Evolutionary conservation across 805 yeast genomes (phyloP).

Genomic region (Candida schatavii): DNA sequence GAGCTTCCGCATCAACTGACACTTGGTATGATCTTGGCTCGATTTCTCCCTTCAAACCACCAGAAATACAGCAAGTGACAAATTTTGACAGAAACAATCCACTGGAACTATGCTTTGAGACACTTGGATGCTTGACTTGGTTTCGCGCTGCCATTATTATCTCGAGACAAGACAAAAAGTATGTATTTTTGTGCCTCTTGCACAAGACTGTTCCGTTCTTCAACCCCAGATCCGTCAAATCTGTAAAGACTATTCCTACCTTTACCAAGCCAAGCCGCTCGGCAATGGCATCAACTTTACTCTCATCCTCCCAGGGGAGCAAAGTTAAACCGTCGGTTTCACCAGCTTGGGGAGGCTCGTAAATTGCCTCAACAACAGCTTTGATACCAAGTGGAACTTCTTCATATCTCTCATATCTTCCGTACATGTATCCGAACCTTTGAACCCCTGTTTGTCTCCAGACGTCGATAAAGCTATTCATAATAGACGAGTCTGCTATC

Average conservation of each 20-base stretch:
- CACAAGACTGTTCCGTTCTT: slow-evolving; percentile 89
- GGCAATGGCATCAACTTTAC: slow-evolving; percentile 53
- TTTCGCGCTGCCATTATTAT: slow-evolving; percentile 76
- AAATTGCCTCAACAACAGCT: slow-evolving; percentile 90
- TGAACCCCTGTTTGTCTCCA: slow-evolving; percentile 92
- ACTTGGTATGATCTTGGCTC: slow-evolving; percentile 92
- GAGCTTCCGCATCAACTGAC: slow-evolving; percentile 79
- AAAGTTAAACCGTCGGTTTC: slow-evolving; percentile 81
- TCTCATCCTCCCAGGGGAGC: slow-evolving; percentile 54
- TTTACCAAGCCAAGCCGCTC: slow-evolving; percentile 57
- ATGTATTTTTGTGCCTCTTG: slow-evolving; percentile 89
- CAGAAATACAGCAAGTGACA: slow-evolving; percentile 89
- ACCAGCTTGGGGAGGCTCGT: slow-evolving; percentile 87
- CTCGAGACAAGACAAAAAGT: slow-evolving; percentile 86
- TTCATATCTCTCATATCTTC: slow-evolving; percentile 73
- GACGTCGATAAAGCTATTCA: slow-evolving; percentile 80
- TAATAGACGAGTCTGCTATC: slow-evolving; percentile 67
- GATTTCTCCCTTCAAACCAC: slow-evolving; percentile 84
- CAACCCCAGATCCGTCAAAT: slow-evolving; percentile 79
- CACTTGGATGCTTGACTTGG: slow-evolving; percentile 65
- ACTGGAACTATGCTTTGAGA: slow-evolving; percentile 57
- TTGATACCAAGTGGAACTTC: slow-evolving; percentile 90
- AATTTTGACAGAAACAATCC: slow-evolving; percentile 82
- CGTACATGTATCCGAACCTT: slow-evolving; percentile 82
- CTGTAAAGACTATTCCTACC: slow-evolving; percentile 87